Evolutionary conservation across 768 basidiomycete genomes (phyloP).

Genomic region (Astraeus odoratus): DNA sequence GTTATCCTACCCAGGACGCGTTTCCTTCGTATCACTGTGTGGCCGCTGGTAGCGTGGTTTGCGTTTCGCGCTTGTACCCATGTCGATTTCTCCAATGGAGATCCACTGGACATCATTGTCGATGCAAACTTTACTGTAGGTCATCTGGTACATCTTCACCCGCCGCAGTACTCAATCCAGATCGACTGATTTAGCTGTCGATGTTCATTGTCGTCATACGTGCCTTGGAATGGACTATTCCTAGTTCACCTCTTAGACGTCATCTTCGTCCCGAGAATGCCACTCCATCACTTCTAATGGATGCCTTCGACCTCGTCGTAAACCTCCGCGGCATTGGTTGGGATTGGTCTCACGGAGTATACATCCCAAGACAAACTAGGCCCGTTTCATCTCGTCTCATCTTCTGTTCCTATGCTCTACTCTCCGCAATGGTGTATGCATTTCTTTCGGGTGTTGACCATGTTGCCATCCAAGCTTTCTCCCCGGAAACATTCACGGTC

Average conservation of each 20-base stretch:
- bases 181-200: constrained; percentile 5
- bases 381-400: constrained; percentile 25
- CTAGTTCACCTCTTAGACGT: constrained; percentile 10
- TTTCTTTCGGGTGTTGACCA: constrained; percentile 40
- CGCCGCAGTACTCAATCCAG: neutral
- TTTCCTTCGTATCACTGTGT: constrained; percentile 36
- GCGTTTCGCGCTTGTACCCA: constrained; percentile 32
- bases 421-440: constrained; percentile 29
- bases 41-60: constrained; percentile 38
- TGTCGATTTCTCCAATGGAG: constrained; percentile 5
- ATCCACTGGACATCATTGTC: neutral
- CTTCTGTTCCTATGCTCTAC: constrained; percentile 32
- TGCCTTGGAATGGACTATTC: constrained; percentile 13
- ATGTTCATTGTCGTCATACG: constrained; percentile 10
- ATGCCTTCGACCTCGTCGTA: constrained; percentile 44
- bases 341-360: constrained; percentile 41
- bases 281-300: constrained; percentile 21
- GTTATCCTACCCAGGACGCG: constrained; percentile 42
- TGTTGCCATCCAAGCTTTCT: constrained; percentile 39
- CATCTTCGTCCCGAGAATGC: constrained; percentile 4
- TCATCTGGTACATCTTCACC: too few relatives aligned
- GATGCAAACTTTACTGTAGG: constrained; percentile 12
- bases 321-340: constrained; percentile 58
- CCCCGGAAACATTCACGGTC: constrained; percentile 22
- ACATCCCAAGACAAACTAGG: constrained; percentile 32